Base-by-base conservation (phyloP, 108 stramenopile genomes). In the Cyclotella atomus region DNA sequence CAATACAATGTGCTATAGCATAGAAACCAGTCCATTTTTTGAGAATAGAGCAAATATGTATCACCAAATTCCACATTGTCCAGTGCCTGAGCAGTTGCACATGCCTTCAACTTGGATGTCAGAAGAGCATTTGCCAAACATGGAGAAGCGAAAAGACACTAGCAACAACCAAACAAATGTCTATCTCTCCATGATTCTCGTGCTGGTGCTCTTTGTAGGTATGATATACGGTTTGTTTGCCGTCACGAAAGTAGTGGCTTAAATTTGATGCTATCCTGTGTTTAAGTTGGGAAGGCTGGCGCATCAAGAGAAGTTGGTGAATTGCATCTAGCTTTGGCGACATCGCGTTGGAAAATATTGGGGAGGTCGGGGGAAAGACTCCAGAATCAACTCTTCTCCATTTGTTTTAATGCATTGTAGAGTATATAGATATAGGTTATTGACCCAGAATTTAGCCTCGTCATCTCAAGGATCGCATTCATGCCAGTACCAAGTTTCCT, bases 171-270 rank as follows among this genome's bases (percentile, higher is more conserved):
- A 17, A 17, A 20, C 57, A 21, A 41, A 64, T 32, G 57, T 75
- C 23, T 75, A 75, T 55, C 2, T 75, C 33, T 65, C 73, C 25
- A 75, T 65, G 65, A 21, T 47, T 44, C 23, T 75, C 25, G 53
- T 56, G 1, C 59, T 75, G 57, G 33, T 47, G 0, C n/a, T 66
- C 25, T 75, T 75, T 36, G 56, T 75, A 12, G 73, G 64, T 3
- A 65, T 59, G 17, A 46, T 66, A 32, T 59, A 66, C 17, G 73
- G 56, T 65, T 41, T 75, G 21, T 75, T 75, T 35, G 25, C 17
- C 14, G 16, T 75, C 23, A 75, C 66, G 73, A 75, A 75, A 59
- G 59, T 65, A 46, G 38, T 75, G 46, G 38, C 53, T 27, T 75
- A 56, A 70, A 30, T 0, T 0, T 28, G 2, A 3, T 28, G 4